Conservation (phyloP, 306 rosid genomes). For the Cucumis hystrix region DNA sequence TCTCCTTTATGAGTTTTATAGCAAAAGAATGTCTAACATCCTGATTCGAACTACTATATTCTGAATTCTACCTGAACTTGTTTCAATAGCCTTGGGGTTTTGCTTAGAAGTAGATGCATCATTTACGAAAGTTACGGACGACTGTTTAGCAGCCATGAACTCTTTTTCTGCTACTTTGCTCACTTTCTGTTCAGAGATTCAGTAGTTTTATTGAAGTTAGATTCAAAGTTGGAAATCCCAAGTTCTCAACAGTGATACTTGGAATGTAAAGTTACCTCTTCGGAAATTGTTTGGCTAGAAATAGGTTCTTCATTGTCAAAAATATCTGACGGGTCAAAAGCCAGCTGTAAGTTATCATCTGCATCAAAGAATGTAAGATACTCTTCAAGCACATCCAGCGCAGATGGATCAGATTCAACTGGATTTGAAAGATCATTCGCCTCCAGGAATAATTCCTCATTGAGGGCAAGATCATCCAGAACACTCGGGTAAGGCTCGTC, state of each 20-base stretch:
- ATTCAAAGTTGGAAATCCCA: background rate
- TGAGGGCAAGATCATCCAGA: slow-evolving; percentile 9
- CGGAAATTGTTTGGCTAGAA: slow-evolving; percentile 13
- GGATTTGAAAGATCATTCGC: slow-evolving; percentile 45
- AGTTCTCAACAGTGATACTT: background rate
- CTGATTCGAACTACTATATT: background rate
- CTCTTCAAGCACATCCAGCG: slow-evolving; percentile 38
- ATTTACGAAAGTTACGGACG: slow-evolving; percentile 12
- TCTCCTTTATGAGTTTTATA: background rate
- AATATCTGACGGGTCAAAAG: slow-evolving; percentile 35
- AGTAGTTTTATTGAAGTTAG: background rate
- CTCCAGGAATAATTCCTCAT: slow-evolving; percentile 47
- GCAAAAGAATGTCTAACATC: background rate
- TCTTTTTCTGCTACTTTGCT: slow-evolving; percentile 21
- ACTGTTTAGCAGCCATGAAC: slow-evolving; percentile 18
- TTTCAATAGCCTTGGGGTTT: slow-evolving; percentile 12
- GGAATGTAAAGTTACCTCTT: slow-evolving; percentile 28
- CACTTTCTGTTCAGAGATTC: slow-evolving; percentile 24
- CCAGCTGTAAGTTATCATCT: slow-evolving; percentile 29
- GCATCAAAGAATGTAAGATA: slow-evolving; percentile 40
- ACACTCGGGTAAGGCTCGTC: slow-evolving; percentile 28
- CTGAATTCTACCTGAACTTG: slow-evolving; percentile 30
- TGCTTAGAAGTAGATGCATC: slow-evolving; percentile 36
- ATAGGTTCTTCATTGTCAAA: slow-evolving; percentile 24
- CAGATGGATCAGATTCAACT: slow-evolving; percentile 21